Base-by-base conservation (phyloP, 1,284 basidiomycete species). In the Trichosporon coremiiforme region DNA sequence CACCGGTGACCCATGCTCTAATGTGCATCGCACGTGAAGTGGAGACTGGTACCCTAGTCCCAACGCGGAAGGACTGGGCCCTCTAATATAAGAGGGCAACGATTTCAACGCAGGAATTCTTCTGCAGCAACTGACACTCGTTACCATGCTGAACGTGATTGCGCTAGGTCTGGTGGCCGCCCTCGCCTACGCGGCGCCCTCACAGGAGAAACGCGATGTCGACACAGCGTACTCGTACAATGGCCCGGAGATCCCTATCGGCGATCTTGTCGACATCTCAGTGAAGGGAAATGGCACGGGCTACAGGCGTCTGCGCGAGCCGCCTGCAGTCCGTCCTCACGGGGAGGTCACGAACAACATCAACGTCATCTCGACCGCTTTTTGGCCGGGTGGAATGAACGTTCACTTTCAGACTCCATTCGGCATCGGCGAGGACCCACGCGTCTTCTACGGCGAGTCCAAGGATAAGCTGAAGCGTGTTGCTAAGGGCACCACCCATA, bases 371-470 rank as follows among this genome's bases (percentile, higher is more conserved):
- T 72, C 72, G 9, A 69, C 70, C 10, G 71, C 77, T 6, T 75
- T 68, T 68, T 63, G 73, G 53, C 77, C 76, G n/a, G 66, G 57
- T 25, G 78, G 78, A 20, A 74, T 79, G 57, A 75, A 78, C 67
- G 62, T 79, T 20, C 78, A 79, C 70, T 79, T 79, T 73, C 74
- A 75, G 69, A 79, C 78, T 4, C 76, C 78, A 1, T 78, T 75
- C 66, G 78, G 77, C 4, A 77, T 79, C 62, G 75, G 73, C 25
- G 65, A 63, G 1, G 67, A 68, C 47, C 77, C 78, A 0, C 53
- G 29, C 13, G 71, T 79, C 36, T 53, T 71, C n/a, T 79, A 65
- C 25, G 77, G 76, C 20, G 67, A 60, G 2, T 25, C 60, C n/a
- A 29, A 57, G 12, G n/a, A 66, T 57, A 72, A 74, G 38, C 71